Conservation (phyloP, 495 filamentous ascomycete genomes). For the Glonium stellatum region DNA sequence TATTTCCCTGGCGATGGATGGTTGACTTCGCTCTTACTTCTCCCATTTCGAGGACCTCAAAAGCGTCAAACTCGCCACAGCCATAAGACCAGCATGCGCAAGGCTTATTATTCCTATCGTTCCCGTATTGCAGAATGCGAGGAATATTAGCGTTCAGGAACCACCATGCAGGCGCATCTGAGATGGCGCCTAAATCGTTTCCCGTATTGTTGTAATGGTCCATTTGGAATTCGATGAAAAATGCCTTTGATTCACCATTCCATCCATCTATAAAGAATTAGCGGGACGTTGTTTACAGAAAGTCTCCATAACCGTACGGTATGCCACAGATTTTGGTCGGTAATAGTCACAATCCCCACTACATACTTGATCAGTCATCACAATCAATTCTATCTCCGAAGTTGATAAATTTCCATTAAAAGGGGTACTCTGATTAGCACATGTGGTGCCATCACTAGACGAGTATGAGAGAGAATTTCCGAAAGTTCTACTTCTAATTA, state of each 20-base stretch:
- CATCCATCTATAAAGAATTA: constrained; percentile 57
- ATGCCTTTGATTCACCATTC: constrained; percentile 52
- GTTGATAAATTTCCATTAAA: constrained; percentile 18
- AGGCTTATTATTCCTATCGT: constrained; percentile 24
- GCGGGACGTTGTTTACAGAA: constrained; percentile 1
- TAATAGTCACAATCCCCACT: constrained; percentile 50
- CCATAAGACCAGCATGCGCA: constrained; percentile 64
- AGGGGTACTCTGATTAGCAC: constrained; percentile 35
- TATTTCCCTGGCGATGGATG: constrained; percentile 46
- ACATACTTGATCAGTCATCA: constrained; percentile 54
- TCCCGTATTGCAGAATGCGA: constrained; percentile 56
- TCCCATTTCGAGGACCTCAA: constrained; percentile 54
- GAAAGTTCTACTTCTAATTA: constrained; percentile 40
- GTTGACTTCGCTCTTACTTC: constrained; percentile 49
- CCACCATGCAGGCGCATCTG: constrained; percentile 53
- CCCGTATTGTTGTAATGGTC: constrained; percentile 43
- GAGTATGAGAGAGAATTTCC: constrained; percentile 62
- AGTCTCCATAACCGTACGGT: constrained; percentile 43
- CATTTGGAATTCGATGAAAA: constrained; percentile 64
- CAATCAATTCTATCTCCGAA: constrained; percentile 52
- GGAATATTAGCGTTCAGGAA: constrained; percentile 63
- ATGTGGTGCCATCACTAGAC: constrained; percentile 44
- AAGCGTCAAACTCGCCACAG: constrained; percentile 67
- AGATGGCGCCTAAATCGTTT: constrained; percentile 46
- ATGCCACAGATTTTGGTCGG: constrained; percentile 51